These are phyloP conservation scores for Podospora fimiseda DNA, from an alignment of 495 filamentous ascomycete genomes.

Conservation along the genomic window DNA sequence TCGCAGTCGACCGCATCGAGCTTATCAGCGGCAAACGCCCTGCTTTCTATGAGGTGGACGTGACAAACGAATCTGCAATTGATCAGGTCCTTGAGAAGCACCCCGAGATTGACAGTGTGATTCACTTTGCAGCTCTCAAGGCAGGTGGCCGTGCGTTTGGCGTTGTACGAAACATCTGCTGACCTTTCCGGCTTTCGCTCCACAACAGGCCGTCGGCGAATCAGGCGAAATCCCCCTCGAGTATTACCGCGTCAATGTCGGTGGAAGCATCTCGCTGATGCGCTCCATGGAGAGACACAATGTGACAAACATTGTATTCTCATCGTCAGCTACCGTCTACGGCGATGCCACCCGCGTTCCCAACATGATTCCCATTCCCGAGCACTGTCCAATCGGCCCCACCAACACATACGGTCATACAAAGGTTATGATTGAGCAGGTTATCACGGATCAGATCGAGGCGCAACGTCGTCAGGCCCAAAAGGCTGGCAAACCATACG, in stretches of 20 bases:
- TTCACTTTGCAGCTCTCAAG: constrained; percentile 98
- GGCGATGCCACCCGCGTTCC: constrained; percentile 93
- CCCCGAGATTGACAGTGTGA: constrained; percentile 92
- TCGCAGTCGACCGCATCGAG: constrained; percentile 87
- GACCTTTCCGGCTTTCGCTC: background rate
- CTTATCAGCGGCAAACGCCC: constrained; percentile 86
- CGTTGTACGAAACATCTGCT: background rate
- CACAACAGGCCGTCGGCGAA: constrained; percentile 80
- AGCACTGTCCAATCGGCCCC: constrained; percentile 89
- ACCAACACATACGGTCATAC: constrained; percentile 97
- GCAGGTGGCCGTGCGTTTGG: constrained; percentile 41
- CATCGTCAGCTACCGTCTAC: constrained; percentile 92
- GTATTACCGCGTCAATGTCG: constrained; percentile 96
- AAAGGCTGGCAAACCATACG: constrained; percentile 68
- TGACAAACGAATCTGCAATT: constrained; percentile 75
- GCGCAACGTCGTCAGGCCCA: constrained; percentile 77
- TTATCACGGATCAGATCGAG: constrained; percentile 86
- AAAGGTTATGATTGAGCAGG: constrained; percentile 81
- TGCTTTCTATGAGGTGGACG: constrained; percentile 75
- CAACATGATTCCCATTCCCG: constrained; percentile 98
- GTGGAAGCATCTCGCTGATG: constrained; percentile 83
- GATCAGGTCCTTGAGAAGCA: constrained; percentile 85
- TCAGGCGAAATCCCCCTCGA: constrained; percentile 92
- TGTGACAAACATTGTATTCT: constrained; percentile 96
- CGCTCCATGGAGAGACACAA: constrained; percentile 80